A percentile compares a stretch with the other conserved stretches of the same genome.
These are phyloP conservation scores for Fusarium albidum DNA, from an alignment of 2,329 filamentous ascomycete genomes.

Conservation along the genomic window DNA sequence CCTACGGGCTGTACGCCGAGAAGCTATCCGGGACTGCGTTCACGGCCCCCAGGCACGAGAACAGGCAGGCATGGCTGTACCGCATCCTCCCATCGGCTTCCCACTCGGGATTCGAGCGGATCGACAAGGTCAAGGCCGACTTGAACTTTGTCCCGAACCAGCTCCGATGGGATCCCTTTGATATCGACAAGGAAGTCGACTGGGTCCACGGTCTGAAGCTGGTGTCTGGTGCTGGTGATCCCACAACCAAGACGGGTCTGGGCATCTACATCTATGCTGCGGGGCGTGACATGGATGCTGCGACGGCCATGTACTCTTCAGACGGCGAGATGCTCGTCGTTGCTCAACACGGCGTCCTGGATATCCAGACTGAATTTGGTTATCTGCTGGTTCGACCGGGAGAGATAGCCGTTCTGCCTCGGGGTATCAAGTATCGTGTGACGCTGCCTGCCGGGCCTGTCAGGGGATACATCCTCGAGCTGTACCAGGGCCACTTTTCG, in stretches of 20 bases:
- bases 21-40: slow-evolving; percentile 78
- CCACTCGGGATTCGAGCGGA: slow-evolving; percentile 57
- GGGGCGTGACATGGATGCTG: slow-evolving; percentile 75
- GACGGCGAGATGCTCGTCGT: slow-evolving; percentile 83
- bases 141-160: slow-evolving; percentile 70
- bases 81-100: slow-evolving; percentile 71
- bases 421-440: slow-evolving; percentile 77
- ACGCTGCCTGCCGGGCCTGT: slow-evolving; percentile 66
- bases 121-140: slow-evolving; percentile 33
- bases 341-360: slow-evolving; percentile 75
- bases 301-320: slow-evolving; percentile 82
- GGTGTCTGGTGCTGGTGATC: slow-evolving; percentile 81
- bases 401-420: slow-evolving; percentile 78
- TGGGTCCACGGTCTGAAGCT: slow-evolving; percentile 69
- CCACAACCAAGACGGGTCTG: slow-evolving; percentile 80
- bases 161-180: slow-evolving; percentile 82
- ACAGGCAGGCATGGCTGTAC: slow-evolving; percentile 77
- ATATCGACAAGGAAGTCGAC: slow-evolving; percentile 68
- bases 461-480: slow-evolving; percentile 77
- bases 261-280: slow-evolving; percentile 84
- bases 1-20: slow-evolving; percentile 82
- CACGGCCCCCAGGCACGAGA: slow-evolving; percentile 72
- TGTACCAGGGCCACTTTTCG: slow-evolving; percentile 75
- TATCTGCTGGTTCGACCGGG: slow-evolving; percentile 77
- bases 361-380: slow-evolving; percentile 81